Base-by-base conservation (phyloP, 1,284 basidiomycete species). In the Coriolopsis trogii region DNA sequence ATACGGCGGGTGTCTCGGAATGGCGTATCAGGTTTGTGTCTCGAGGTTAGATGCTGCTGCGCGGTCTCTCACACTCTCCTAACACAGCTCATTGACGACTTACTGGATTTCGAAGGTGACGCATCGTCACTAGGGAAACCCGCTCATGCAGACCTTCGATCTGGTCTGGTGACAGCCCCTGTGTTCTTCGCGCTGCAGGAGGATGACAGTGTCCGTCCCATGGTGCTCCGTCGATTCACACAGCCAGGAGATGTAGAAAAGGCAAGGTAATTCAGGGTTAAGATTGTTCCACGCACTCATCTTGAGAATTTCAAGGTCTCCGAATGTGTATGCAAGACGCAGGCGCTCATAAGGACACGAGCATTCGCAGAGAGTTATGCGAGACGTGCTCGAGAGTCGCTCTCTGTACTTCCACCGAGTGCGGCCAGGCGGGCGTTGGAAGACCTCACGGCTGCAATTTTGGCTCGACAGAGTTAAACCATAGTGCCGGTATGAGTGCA, bases 151-250 rank as follows among this genome's bases (percentile, higher is more conserved):
- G 46, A 47, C 18, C 24, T 47, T n/a, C 18, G 20, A 29, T 18
- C 23, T 2, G 46, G 46, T 15, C 34, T 47, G 2, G 37, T 31
- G 6, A 47, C 46, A 8, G 46, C 25, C 4, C 46, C 46, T 18
- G 46, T 40, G 4, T 47, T 47, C 37, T 47, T 47, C 29, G 46
- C 46, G 2, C 46, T 47, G 12, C 26, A 47, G 13, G 46, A 47
- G 16, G 46, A 47, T 29, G 37, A 39, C 37, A 29, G 26, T 28
- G 31, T 47, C 26, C 46, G 25, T 10, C 37, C 46, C 9, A 36
- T 39, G n/a, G 29, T 47, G 7, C 26, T 47, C 9, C 46, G 46
- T 10, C 37, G 26, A 25, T 47, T 47, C n/a, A 10, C 21, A 15
- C 8, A n/a, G 6, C 37, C 46, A 6, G 46, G 46, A 12, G 46